phyloP scores from a whole-genome alignment of 805 yeast species.

The Metschnikowia kunwiensis region DNA sequence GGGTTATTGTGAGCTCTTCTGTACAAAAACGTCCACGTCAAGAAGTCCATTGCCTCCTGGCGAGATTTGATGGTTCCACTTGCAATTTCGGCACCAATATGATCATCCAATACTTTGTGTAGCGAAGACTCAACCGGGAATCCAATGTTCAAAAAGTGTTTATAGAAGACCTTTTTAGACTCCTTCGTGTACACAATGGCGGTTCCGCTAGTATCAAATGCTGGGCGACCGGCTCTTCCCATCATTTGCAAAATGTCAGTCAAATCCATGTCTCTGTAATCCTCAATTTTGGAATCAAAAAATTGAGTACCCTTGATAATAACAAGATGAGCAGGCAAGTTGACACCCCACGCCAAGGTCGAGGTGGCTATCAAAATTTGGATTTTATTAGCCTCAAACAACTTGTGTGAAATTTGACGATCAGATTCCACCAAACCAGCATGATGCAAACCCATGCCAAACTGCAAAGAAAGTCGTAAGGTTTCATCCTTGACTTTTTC shows the following conservation, averaged over 20 bases:
- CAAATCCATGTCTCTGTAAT: conserved; percentile 69
- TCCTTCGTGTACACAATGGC: conserved; percentile 72
- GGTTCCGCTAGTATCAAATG: conserved; percentile 71
- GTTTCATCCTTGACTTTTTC: conserved; percentile 77
- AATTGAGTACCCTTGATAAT: conserved; percentile 72
- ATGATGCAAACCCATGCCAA: conserved; percentile 77
- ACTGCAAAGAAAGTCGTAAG: conserved; percentile 61
- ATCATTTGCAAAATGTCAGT: conserved; percentile 81
- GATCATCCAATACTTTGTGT: conserved; percentile 74
- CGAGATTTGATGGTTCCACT: conserved; percentile 62
- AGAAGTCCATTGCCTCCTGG: conserved; percentile 70
- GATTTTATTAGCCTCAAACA: conserved; percentile 67
- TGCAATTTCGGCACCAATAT: conserved; percentile 76
- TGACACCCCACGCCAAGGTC: conserved; percentile 85
- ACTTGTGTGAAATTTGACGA: conserved; percentile 63
- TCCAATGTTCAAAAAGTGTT: conserved; percentile 73
- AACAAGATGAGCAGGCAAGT: conserved; percentile 45
- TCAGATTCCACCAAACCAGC: conserved; percentile 78
- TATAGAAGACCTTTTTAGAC: conserved; percentile 69
- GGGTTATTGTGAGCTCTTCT: conserved; percentile 77
- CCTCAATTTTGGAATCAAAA: conserved; percentile 45
- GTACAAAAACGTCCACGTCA: conserved; percentile 74
- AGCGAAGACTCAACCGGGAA: conserved; percentile 81
- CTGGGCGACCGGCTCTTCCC: conserved; percentile 86
- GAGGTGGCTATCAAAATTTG: conserved; percentile 76